These are phyloP conservation scores for Monosporascus sp. DNA, from an alignment of 2,329 filamentous ascomycete genomes.

Conservation along the genomic window DNA sequence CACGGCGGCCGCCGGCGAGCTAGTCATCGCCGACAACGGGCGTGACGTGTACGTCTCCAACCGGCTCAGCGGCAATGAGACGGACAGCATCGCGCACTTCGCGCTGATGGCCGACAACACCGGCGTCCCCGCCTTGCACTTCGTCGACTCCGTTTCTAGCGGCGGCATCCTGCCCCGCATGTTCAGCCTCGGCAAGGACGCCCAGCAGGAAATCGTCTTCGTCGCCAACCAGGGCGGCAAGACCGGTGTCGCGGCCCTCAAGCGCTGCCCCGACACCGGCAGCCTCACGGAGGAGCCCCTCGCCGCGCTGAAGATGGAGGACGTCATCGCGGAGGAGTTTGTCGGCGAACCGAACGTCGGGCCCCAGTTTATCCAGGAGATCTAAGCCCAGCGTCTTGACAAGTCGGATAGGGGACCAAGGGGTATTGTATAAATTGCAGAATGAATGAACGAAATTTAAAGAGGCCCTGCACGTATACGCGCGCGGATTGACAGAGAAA, in stretches of 20 bases:
- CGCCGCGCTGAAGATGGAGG: constrained; percentile 8
- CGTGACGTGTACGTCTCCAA: constrained; percentile 47
- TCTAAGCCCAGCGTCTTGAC: constrained; percentile 5
- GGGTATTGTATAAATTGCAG: no score
- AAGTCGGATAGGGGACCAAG: no score
- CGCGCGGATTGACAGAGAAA: no score
- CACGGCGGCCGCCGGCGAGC: constrained; percentile 39
- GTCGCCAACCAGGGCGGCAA: constrained; percentile 42
- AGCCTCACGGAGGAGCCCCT: constrained; percentile 15
- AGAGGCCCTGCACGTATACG: no score
- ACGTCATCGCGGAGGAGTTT: constrained; percentile 10
- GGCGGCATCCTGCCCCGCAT: constrained; percentile 37
- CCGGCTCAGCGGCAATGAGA: constrained; percentile 39
- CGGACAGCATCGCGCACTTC: constrained; percentile 46
- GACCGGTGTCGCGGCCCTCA: constrained; percentile 34
- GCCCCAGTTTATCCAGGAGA: constrained; percentile 24
- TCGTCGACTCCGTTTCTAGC: constrained; percentile 15
- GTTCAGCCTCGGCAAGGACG: constrained; percentile 35
- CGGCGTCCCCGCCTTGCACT: constrained; percentile 13
- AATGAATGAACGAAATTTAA: no score
- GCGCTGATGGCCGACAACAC: constrained; percentile 17
- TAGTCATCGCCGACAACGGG: constrained; percentile 36
- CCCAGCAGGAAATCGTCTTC: constrained; percentile 31
- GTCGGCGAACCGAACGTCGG: constrained; percentile 13
- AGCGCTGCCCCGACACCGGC: constrained; percentile 19